phyloP scores from a whole-genome alignment of 1,139 yeast species.

The Yamadazyma dushanensis region DNA sequence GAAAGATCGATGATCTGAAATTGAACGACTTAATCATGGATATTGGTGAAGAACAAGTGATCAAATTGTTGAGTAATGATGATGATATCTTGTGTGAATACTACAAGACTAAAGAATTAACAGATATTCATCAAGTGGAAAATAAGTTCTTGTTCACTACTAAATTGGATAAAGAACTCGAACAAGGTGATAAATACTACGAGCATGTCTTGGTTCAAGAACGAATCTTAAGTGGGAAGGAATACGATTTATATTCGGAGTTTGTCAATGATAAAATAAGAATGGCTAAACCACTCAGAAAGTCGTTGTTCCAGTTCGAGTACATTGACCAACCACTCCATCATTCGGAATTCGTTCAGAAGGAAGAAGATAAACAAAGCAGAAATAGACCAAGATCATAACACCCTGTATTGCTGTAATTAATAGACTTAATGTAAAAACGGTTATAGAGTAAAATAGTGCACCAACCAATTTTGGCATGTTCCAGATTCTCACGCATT shows the following conservation, averaged over 20 bases:
- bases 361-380: slow-evolving; percentile 2
- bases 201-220: slow-evolving; percentile 8
- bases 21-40: slow-evolving; percentile 22
- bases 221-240: slow-evolving; percentile 10
- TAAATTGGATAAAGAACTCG: not conserved
- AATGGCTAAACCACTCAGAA: slow-evolving; percentile 30
- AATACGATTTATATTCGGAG: slow-evolving; percentile 12
- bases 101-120: slow-evolving; percentile 28
- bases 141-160: slow-evolving; percentile 21
- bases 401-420: too few species aligned
- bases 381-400: not conserved
- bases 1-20: slow-evolving; percentile 16
- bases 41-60: slow-evolving; percentile 21
- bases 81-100: slow-evolving; percentile 33
- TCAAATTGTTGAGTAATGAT: slow-evolving; percentile 24
- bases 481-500: not conserved
- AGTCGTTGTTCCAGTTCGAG: slow-evolving; percentile 31
- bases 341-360: slow-evolving; percentile 11
- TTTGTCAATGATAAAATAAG: slow-evolving; percentile 20
- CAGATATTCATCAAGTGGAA: slow-evolving; percentile 31
- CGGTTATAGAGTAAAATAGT: too few species aligned
- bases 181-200: slow-evolving; percentile 11
- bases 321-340: slow-evolving; percentile 22
- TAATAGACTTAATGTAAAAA: too few species aligned
- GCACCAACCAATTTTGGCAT: too few species aligned